These are phyloP conservation scores for Saccharomyces hybrid DNA, from an alignment of 1,139 yeast species.

Conservation along the genomic window DNA sequence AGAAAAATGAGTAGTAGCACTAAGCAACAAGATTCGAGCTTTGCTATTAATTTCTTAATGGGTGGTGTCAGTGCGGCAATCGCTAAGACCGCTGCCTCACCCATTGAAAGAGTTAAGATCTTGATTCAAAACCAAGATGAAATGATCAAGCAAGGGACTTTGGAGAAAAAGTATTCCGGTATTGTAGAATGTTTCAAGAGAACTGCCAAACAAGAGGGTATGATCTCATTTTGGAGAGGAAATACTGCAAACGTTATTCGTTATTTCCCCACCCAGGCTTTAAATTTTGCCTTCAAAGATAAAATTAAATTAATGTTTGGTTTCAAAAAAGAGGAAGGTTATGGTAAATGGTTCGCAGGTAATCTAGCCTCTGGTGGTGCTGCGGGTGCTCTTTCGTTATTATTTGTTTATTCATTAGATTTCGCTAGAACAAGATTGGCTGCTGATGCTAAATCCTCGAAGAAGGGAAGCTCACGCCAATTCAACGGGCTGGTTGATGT, in stretches of 20 bases:
- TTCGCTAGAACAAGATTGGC: slow-evolving; percentile 82
- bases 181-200: slow-evolving; percentile 65
- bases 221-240: slow-evolving; percentile 72
- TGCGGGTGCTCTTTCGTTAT: slow-evolving; percentile 71
- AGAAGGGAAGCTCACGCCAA: slow-evolving; percentile 60
- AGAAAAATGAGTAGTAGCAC: neutral
- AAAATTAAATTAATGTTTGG: slow-evolving; percentile 72
- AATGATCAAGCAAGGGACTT: slow-evolving; percentile 75
- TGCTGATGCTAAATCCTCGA: slow-evolving; percentile 67
- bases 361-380: slow-evolving; percentile 79
- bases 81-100: slow-evolving; percentile 79
- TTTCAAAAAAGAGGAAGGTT: slow-evolving; percentile 58
- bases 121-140: slow-evolving; percentile 78
- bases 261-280: slow-evolving; percentile 80
- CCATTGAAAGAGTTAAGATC: slow-evolving; percentile 75
- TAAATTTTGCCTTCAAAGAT: slow-evolving; percentile 79
- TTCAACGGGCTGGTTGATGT: slow-evolving; percentile 72
- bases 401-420: slow-evolving; percentile 72
- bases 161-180: slow-evolving; percentile 59
- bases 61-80: slow-evolving; percentile 84
- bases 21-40: slow-evolving; percentile 25
- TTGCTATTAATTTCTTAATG: slow-evolving; percentile 57
- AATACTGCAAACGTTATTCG: slow-evolving; percentile 78
- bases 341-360: slow-evolving; percentile 68
- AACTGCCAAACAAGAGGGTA: slow-evolving; percentile 65